Evolutionary conservation across 345 rosid genomes (phyloP).

Genomic region (Chamaenerion angustifolium): DNA sequence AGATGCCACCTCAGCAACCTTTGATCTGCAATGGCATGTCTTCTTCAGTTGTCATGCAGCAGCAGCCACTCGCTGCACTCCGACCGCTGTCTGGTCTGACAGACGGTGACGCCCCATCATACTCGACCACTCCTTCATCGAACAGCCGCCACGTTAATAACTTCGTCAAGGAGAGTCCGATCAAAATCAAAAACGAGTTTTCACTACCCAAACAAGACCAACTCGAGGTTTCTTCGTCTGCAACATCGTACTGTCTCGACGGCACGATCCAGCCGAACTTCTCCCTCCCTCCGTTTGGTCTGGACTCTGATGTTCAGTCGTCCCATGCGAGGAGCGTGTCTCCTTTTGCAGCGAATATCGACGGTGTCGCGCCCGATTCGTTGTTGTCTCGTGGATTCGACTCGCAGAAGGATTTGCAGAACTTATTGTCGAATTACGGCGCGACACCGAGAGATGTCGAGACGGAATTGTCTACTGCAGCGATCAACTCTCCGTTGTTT

Average conservation of each 20-base stretch:
- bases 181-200: too few species aligned
- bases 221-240: conserved; percentile 83
- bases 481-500: conserved; percentile 75
- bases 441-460: conserved; percentile 64
- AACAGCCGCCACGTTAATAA: conserved; percentile 54
- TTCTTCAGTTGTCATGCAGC: conserved; percentile 35
- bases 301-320: conserved; percentile 67
- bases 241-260: conserved; percentile 85
- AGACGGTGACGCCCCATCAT: conserved; percentile 90
- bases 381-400: conserved; percentile 74
- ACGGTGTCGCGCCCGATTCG: conserved; percentile 66
- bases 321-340: conserved; percentile 53
- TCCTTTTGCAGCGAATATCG: conserved; percentile 48
- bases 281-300: conserved; percentile 52
- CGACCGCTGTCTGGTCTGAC: conserved; percentile 58
- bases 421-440: conserved; percentile 75
- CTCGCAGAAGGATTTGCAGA: conserved; percentile 91
- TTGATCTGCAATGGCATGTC: conserved; percentile 39
- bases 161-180: conserved; percentile 48
- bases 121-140: conserved; percentile 91
- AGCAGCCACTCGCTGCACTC: conserved; percentile 32
- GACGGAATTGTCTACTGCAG: conserved; percentile 84
- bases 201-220: conserved; percentile 32
- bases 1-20: conserved; percentile 22
- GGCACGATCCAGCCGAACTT: conserved; percentile 63